These are phyloP conservation scores for Talaromyces sp. DNA, from an alignment of 2,329 filamentous ascomycete species.

Conservation along the genomic window DNA sequence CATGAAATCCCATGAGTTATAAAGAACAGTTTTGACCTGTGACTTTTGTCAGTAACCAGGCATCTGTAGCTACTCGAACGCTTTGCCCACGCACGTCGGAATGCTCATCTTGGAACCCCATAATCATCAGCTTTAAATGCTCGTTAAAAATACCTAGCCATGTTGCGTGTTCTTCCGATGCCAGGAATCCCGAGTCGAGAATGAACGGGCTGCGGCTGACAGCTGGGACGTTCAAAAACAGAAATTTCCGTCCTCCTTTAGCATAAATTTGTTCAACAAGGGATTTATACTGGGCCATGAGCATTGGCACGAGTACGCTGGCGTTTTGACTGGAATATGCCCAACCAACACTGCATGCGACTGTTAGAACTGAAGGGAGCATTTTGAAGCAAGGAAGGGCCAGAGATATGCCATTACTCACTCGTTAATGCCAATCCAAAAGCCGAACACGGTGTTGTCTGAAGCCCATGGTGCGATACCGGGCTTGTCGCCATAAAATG, in stretches of 20 bases:
- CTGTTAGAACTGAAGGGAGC: background rate
- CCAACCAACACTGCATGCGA: slow-evolving; percentile 25
- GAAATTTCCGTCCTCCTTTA: slow-evolving; percentile 60
- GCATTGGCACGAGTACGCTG: slow-evolving; percentile 33
- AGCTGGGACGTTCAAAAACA: slow-evolving; percentile 62
- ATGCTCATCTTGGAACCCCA: slow-evolving; percentile 7
- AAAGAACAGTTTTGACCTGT: slow-evolving; percentile 30
- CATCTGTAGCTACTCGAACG: background rate
- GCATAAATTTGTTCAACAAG: slow-evolving; percentile 53
- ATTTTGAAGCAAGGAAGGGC: background rate
- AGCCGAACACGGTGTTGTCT: slow-evolving; percentile 31
- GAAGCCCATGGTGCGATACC: slow-evolving; percentile 29
- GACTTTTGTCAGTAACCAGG: background rate
- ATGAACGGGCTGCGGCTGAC: slow-evolving; percentile 31
- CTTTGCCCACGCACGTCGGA: slow-evolving; percentile 22
- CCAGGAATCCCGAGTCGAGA: slow-evolving; percentile 19
- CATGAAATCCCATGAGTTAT: slow-evolving; percentile 37
- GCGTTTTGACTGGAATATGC: slow-evolving; percentile 33
- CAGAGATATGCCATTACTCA: slow-evolving; percentile 23
- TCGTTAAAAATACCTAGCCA: slow-evolving; percentile 31
- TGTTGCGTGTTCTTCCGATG: slow-evolving; percentile 19
- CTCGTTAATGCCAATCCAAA: slow-evolving; percentile 42
- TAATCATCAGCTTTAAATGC: slow-evolving; percentile 14
- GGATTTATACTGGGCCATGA: slow-evolving; percentile 51
- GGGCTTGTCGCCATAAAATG: slow-evolving; percentile 40